Evolutionary conservation across 2,329 filamentous ascomycete species (phyloP), one percentile per base, ranked within the genome.

Genomic region (Dothistroma pini): DNA sequence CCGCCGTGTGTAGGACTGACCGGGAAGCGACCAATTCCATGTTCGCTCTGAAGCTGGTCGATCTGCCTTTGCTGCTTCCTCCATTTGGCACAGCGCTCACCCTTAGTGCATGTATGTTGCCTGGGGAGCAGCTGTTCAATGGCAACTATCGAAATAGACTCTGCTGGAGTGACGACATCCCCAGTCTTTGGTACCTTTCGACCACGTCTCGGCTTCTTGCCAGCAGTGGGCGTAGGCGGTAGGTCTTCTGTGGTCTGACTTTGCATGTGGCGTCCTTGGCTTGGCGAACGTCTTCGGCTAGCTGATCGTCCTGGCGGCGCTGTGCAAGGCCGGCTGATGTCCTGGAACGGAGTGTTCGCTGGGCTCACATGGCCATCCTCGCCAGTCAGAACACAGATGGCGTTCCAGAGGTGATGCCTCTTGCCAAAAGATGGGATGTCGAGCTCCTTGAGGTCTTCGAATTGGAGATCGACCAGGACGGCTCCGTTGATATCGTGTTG

Each of bases 401-500:
- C 86, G 69, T 88, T 86, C 90, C 90, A 95, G 14, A 93, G 79
- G 70, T 86, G 87, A 68, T 89, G 91, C 62, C 90, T 83, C 68
- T 93, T 89, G 49, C 90, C 90, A 71, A 95, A 93, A 1, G 90
- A 93, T 62, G 84, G 81, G 59, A 95, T 93, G 66, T 88, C 87
- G 19, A 95, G 82, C 75, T 95, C 90, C 74, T 89, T 89, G 59
- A 95, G 79, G 69, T 95, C 93, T 65, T 96, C 91, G 68, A 93
- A 93, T 72, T 96, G 92, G 49, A 99, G 80, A n/a, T 93, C 92
- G 56, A 96, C 86, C 21, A 97, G 80, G 59, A 97, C 90, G 4
- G 86, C 83, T 14, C 93, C 93, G 29, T 89, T 91, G 74, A 99
- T 97, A 72, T 99, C 93, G 75, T 99, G 96, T 70, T 89, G 85